Conservation (phyloP, 2,329 filamentous ascomycete species). For the Pezicula neosporulosa region DNA sequence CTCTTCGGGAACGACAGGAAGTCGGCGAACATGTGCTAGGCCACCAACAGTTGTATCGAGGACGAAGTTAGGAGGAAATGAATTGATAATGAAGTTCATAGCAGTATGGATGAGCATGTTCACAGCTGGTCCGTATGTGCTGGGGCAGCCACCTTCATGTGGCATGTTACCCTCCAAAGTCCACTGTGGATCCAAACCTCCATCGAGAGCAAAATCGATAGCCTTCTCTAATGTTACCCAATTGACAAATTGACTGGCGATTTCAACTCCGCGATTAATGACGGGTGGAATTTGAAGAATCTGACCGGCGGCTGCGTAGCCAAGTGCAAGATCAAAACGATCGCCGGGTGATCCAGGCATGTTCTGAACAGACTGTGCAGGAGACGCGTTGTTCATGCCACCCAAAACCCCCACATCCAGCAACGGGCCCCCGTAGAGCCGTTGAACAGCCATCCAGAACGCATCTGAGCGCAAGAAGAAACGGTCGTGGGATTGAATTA, state of each 20-base stretch:
- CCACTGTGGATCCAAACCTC: conserved; percentile 36
- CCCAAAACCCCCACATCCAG: conserved; percentile 29
- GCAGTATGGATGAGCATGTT: conserved; percentile 51
- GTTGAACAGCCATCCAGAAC: conserved; percentile 54
- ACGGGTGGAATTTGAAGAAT: conserved; percentile 54
- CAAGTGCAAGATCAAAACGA: conserved; percentile 53
- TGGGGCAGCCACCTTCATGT: conserved; percentile 27
- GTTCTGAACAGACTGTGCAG: conserved; percentile 24
- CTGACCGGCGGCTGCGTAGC: conserved; percentile 61
- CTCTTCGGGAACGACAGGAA: conserved; percentile 32
- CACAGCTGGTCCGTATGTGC: conserved; percentile 52
- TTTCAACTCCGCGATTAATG: conserved; percentile 53
- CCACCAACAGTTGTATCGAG: conserved; percentile 49
- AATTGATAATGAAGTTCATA: conserved; percentile 56
- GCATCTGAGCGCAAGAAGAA: conserved; percentile 53
- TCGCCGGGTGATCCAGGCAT: conserved; percentile 36
- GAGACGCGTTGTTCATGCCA: conserved; percentile 7
- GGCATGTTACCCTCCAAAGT: conserved; percentile 25
- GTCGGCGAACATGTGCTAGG: conserved; percentile 41
- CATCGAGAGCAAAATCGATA: conserved; percentile 55
- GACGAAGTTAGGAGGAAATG: conserved; percentile 57
- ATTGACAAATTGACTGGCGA: conserved; percentile 53
- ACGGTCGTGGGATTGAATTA: conserved; percentile 46
- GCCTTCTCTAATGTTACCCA: conserved; percentile 62
- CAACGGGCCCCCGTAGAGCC: conserved; percentile 53